These are phyloP conservation scores for Azolla pinnata DNA, from an alignment of 75 land plant genomes.

Conservation along the genomic window DNA sequence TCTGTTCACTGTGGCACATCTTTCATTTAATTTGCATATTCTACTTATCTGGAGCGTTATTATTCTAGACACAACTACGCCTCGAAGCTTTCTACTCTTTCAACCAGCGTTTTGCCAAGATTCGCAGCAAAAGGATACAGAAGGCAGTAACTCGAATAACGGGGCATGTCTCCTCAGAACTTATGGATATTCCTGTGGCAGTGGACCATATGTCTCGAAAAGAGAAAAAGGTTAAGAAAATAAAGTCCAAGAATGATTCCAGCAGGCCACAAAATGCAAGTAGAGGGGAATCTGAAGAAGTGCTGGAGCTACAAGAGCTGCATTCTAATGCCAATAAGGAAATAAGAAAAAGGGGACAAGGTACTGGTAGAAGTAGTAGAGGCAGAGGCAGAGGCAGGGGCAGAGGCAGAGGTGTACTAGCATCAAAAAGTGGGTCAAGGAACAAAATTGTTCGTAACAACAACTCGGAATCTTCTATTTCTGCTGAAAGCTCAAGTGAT, in stretches of 20 bases:
- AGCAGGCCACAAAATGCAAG: not conserved
- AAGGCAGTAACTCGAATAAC: constrained; percentile 81
- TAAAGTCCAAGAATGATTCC: not conserved
- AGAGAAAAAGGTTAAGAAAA: not conserved
- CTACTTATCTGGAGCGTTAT: constrained; percentile 4
- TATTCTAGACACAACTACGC: constrained; percentile 78
- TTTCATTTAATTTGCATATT: not conserved
- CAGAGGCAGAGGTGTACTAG: not conserved
- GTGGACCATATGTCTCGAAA: not conserved
- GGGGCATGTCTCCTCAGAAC: constrained; percentile 37
- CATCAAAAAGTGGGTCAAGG: not conserved
- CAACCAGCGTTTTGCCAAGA: constrained; percentile 94
- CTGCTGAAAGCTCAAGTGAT: constrained; percentile 1
- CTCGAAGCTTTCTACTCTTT: constrained; percentile 92
- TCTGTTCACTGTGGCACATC: not conserved
- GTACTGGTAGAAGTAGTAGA: not conserved
- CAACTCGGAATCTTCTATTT: not conserved
- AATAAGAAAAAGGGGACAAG: not conserved
- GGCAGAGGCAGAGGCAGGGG: constrained; percentile 1
- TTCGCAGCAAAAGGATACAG: constrained; percentile 78
- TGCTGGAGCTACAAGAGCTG: not conserved
- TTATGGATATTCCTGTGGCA: constrained; percentile 26
- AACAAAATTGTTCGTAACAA: not conserved
- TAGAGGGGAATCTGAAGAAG: not conserved
- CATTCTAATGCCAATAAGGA: not conserved